phyloP scores from a whole-genome alignment of 2,329 filamentous ascomycete species.

The Phialemonium atrogriseum region DNA sequence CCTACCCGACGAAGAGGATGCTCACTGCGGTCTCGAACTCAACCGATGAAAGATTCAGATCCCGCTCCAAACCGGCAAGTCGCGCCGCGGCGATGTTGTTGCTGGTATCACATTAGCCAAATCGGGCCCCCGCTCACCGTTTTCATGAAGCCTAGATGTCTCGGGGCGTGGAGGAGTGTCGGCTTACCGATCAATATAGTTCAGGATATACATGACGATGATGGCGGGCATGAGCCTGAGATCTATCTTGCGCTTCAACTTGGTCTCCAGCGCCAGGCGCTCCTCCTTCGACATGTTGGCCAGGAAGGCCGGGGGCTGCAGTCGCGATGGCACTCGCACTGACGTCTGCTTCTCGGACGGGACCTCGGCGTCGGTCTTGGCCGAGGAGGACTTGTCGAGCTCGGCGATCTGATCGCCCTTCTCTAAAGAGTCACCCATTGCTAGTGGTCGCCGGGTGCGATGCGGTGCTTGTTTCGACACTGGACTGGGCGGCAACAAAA shows the following conservation, averaged over 20 bases:
- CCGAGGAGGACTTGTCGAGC: too few species aligned
- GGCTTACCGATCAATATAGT: conserved; percentile 45
- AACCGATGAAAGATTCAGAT: conserved; percentile 28
- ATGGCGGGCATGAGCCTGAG: conserved; percentile 50
- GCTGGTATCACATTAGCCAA: conserved; percentile 10
- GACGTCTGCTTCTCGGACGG: too few species aligned
- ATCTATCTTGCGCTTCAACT: conserved; percentile 54
- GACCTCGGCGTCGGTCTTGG: too few species aligned
- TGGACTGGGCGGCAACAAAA: too few species aligned
- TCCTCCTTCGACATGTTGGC: conserved; percentile 37
- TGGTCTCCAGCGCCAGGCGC: conserved; percentile 37
- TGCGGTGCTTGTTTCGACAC: too few species aligned
- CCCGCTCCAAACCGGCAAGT: conserved; percentile 36
- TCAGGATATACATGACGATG: conserved; percentile 58
- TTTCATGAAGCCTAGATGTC: neutral
- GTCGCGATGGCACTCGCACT: conserved; percentile 4
- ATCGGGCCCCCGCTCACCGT: neutral
- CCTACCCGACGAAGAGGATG: conserved; percentile 41
- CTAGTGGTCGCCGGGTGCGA: too few species aligned
- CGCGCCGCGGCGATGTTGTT: conserved; percentile 33
- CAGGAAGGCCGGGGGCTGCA: conserved; percentile 21
- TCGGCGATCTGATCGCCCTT: conserved; percentile 2
- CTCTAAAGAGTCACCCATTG: neutral
- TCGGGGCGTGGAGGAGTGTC: neutral
- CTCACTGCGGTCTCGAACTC: conserved; percentile 34